These are phyloP conservation scores for Aspergillus sp. DNA, from an alignment of 2,329 filamentous ascomycete species.

Conservation along the genomic window DNA sequence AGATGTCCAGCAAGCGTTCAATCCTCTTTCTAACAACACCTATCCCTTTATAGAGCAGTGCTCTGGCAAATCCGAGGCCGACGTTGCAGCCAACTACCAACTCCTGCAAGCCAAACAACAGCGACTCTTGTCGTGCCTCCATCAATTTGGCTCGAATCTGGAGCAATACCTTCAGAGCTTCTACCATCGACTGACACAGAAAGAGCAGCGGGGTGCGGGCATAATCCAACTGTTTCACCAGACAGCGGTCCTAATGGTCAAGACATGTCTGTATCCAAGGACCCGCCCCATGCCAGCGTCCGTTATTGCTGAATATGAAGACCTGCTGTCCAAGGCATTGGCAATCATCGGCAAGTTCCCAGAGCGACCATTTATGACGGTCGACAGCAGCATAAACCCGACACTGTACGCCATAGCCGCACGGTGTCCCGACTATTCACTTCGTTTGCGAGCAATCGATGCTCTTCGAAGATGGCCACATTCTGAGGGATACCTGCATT, in stretches of 20 bases:
- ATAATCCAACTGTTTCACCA: not conserved
- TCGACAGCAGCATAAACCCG: no score
- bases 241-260: not conserved
- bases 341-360: no score
- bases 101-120: conserved; percentile 3
- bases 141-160: not conserved
- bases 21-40: not conserved
- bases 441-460: no score
- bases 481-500: no score
- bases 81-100: conserved; percentile 6
- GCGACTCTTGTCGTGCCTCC: not conserved
- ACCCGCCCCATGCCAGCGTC: no score
- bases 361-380: no score
- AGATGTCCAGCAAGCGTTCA: not conserved
- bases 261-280: no score
- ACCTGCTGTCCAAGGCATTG: no score
- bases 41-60: conserved; percentile 14
- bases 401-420: no score
- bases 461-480: no score
- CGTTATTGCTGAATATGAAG: no score
- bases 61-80: not conserved
- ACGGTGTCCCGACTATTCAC: no score
- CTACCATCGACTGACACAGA: not conserved
- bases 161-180: not conserved
- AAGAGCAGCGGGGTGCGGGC: not conserved